phyloP scores from a whole-genome alignment of 164 flowering plant genomes.

The Santalum album region DNA sequence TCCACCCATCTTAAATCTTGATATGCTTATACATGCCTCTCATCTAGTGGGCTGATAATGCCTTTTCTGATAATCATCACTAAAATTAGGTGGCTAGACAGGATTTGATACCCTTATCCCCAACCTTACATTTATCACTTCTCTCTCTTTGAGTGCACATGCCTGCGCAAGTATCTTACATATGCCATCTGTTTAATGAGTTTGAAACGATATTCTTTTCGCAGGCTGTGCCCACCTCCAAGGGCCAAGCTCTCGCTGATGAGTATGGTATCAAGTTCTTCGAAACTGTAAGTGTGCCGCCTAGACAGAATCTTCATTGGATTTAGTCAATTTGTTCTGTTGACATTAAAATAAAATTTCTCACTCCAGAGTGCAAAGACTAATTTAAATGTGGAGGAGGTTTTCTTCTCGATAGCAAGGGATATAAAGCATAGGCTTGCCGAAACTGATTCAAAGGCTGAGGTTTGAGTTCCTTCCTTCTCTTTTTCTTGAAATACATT shows the following conservation, averaged over 20 bases:
- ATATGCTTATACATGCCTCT: too few relatives aligned
- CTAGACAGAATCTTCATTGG: not conserved
- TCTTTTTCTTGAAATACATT: not conserved
- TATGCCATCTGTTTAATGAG: too few relatives aligned
- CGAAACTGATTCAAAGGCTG: slow-evolving; percentile 1
- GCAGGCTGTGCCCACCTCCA: slow-evolving; percentile 3
- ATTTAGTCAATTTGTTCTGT: not conserved
- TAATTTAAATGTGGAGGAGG: slow-evolving; percentile 4
- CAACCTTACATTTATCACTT: too few relatives aligned
- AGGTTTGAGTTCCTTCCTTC: not conserved
- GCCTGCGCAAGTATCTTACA: too few relatives aligned
- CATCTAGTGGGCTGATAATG: too few relatives aligned
- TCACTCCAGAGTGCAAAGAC: slow-evolving; percentile 3
- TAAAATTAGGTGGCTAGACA: too few relatives aligned
- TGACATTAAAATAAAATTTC: not conserved
- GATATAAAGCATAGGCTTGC: slow-evolving; percentile 5
- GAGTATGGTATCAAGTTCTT: slow-evolving; percentile 8
- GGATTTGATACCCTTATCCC: too few relatives aligned
- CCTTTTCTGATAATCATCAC: too few relatives aligned
- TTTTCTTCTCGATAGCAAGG: slow-evolving; percentile 5
- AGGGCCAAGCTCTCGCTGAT: slow-evolving; percentile 7
- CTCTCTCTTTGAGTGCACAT: too few relatives aligned
- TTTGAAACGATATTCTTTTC: not conserved
- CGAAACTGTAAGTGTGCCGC: not conserved
- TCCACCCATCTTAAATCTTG: too few relatives aligned